Percentiles rank a stretch among this genome's conserved stretches.
Evolutionary conservation across 331 rosid species (phyloP).

Genomic region (Pyrus hybrid): DNA sequence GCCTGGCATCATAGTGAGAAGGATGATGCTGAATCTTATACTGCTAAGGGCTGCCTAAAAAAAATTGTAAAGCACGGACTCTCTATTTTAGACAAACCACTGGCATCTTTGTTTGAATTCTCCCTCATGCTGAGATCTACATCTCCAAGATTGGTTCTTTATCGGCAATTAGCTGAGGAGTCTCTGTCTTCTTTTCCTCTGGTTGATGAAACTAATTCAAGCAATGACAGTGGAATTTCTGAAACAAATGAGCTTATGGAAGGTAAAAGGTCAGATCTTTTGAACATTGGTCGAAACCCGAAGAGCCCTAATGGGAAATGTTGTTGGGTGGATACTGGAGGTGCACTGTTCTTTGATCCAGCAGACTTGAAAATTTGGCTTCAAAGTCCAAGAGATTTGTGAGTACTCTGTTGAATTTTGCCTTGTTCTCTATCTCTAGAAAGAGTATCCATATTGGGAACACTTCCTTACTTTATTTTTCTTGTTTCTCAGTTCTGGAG

Average conservation of each 20-base stretch:
- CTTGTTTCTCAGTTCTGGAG: constrained; percentile 39
- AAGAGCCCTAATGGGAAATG: no score
- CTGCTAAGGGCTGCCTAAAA: constrained; percentile 64
- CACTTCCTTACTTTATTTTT: neutral
- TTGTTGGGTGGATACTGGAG: no score
- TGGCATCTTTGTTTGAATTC: constrained; percentile 70
- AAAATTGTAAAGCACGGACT: constrained; percentile 40
- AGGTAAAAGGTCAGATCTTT: no score
- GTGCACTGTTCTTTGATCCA: constrained; percentile 47
- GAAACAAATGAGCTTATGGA: no score
- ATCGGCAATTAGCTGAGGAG: no score
- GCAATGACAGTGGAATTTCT: no score
- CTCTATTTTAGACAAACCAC: constrained; percentile 49
- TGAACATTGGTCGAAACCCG: no score
- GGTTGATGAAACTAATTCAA: no score
- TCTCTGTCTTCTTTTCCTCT: no score
- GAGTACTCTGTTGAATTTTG: constrained; percentile 16
- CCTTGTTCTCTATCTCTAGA: neutral
- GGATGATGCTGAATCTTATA: constrained; percentile 24
- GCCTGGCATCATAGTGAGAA: constrained; percentile 48
- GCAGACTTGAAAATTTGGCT: constrained; percentile 55
- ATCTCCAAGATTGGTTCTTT: no score
- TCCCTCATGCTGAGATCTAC: no score
- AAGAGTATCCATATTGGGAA: neutral
- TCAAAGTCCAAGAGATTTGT: constrained; percentile 30